These are phyloP conservation scores for Poa pratensis DNA, from an alignment of 176 grass and related monocot species.

Conservation along the genomic window DNA sequence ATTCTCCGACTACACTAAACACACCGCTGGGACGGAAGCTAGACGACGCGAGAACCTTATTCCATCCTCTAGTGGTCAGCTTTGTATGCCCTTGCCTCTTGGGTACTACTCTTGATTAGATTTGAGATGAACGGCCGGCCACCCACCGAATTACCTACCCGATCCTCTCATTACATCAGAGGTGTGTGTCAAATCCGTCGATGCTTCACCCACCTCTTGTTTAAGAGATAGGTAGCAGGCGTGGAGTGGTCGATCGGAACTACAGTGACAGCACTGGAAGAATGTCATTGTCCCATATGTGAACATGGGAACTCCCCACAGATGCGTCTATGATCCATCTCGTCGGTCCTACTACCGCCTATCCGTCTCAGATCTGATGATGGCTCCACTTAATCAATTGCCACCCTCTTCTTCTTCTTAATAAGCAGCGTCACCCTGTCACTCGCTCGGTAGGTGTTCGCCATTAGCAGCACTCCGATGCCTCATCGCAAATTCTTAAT, in stretches of 20 bases:
- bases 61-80: too few relatives aligned
- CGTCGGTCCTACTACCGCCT: neutral
- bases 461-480: too few relatives aligned
- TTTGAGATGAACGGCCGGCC: too few relatives aligned
- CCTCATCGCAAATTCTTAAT: neutral
- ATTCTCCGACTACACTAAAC: too few relatives aligned
- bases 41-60: too few relatives aligned
- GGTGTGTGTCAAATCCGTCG: neutral
- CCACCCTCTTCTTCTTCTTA: neutral
- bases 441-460: neutral
- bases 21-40: too few relatives aligned
- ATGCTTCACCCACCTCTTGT: neutral
- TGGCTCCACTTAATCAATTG: constrained; percentile 1
- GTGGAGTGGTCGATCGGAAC: neutral
- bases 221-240: neutral
- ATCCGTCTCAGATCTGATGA: neutral
- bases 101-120: too few relatives aligned
- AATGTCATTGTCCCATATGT: constrained; percentile 43
- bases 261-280: constrained; percentile 16
- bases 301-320: constrained; percentile 28
- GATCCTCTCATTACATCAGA: neutral
- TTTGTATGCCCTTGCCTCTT: too few relatives aligned
- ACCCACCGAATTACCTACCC: neutral
- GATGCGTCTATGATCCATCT: neutral
- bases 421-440: neutral